These are phyloP conservation scores for Solanum neorickii DNA, from an alignment of 257 asterid species.

Conservation along the genomic window DNA sequence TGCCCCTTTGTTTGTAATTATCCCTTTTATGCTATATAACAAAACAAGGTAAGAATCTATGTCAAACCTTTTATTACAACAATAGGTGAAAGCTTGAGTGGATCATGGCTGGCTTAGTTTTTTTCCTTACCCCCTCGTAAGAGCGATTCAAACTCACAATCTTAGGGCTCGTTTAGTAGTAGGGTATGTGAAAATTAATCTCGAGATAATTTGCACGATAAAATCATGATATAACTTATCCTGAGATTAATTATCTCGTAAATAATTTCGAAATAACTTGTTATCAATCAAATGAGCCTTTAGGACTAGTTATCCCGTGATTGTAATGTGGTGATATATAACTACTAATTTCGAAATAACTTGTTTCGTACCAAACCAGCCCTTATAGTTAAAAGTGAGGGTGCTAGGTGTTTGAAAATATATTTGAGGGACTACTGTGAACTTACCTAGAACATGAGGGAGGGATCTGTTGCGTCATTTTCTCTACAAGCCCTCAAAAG, in stretches of 20 bases:
- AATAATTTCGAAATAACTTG: neutral
- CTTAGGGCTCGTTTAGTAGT: neutral
- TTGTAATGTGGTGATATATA: neutral
- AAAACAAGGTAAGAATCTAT: neutral
- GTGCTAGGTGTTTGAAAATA: neutral
- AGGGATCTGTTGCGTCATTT: neutral
- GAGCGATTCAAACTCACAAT: neutral
- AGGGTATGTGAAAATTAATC: neutral
- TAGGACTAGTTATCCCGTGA: neutral
- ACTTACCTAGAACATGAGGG: neutral
- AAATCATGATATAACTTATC: too few relatives aligned
- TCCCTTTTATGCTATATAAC: neutral
- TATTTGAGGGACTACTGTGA: neutral
- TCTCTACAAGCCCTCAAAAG: neutral
- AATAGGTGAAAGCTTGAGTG: neutral
- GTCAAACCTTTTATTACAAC: neutral
- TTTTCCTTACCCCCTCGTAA: neutral
- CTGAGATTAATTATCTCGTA: too few relatives aligned
- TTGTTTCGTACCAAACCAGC: neutral
- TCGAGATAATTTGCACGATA: neutral
- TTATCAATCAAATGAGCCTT: neutral
- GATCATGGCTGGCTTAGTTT: neutral
- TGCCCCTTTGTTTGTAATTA: neutral
- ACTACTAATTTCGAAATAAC: accelerated
- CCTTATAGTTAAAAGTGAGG: neutral